phyloP scores from a whole-genome alignment of 208 protist genomes.

The Polymyxa betae region DNA sequence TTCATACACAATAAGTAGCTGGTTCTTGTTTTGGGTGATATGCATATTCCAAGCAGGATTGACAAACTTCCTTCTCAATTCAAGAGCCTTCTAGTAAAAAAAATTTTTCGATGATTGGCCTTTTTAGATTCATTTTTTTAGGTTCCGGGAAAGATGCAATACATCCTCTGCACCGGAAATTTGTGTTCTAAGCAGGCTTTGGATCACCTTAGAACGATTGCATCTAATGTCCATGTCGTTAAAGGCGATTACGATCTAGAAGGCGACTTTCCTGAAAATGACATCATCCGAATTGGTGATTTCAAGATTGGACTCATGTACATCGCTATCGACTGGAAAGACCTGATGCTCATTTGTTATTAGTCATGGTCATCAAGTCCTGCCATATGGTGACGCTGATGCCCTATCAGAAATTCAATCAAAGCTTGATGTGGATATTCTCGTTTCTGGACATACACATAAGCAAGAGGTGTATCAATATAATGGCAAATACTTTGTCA shows the following conservation, averaged over 20 bases:
- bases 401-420: conserved; percentile 87
- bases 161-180: conserved; percentile 97
- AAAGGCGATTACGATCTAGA: conserved; percentile 58
- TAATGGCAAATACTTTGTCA: conserved; percentile 95
- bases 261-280: conserved; percentile 37
- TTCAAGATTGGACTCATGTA: conserved; percentile 56
- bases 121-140: conserved; percentile 60
- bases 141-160: conserved; percentile 92
- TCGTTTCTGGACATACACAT: conserved; percentile 93
- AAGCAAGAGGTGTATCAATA: conserved; percentile 84
- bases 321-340: neutral
- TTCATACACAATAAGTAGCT: no score
- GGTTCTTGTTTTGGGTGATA: conserved; percentile 96
- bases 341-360: conserved; percentile 33
- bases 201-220: conserved; percentile 92
- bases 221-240: conserved; percentile 89
- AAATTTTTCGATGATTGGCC: neutral
- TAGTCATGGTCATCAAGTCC: conserved; percentile 74
- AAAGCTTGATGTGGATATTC: conserved; percentile 95
- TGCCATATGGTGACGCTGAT: conserved; percentile 92
- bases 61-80: conserved; percentile 90
- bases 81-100: conserved; percentile 85
- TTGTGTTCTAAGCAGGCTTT: conserved; percentile 87
- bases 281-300: conserved; percentile 32
- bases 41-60: conserved; percentile 95